Base-by-base conservation (phyloP, 169 alveolate genomes). In the Cryptosporidium sp. region DNA sequence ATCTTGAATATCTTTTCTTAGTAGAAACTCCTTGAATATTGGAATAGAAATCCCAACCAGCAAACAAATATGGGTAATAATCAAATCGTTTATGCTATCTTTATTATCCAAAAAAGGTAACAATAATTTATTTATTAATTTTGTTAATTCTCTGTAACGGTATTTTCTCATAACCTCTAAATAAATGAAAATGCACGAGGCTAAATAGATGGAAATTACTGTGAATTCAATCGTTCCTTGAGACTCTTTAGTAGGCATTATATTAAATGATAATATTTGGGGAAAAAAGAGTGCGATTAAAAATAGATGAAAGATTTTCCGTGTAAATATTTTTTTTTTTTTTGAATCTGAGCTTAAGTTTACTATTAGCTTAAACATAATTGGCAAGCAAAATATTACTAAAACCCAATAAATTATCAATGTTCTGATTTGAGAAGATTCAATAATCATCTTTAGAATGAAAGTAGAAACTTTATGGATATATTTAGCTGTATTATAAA, bases 21-120 rank as follows among this genome's bases (percentile, higher is more conserved):
- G 16, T 31, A 67, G 53, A 65, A 62, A 80, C 56, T 80, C 89
- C 42, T 61, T 67, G 16, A 80, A 44, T 0, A 80, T 62, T 14
- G 89, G 89, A 21, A 80, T 16, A n/a, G 73, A 80, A 29, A 80
- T 45, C n/a, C 89, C 89, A 62, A 80, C 26, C 60, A 80, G 44
- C 45, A 80, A 62, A 45, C 75, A 80, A 26, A 65, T 80, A 42
- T 80, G 89, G 3, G 89, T 80, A 21, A 80, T 29, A 3, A 80
- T 44, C 23, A 80, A 14, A 21, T 80, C 80, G 60, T 80, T 44
- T 14, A 42, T n/a, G 39, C 48, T 80, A 62, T 80, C 89, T 31
- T 80, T 80, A n/a, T 8, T 51, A 37, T 80, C 89, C 6, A 80
- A n/a, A 62, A 80, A 80, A 29, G 80, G 89, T 10, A 80, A n/a